Base-by-base conservation (phyloP, 2,329 filamentous ascomycete genomes). In the Kalaharituber pfeilii region DNA sequence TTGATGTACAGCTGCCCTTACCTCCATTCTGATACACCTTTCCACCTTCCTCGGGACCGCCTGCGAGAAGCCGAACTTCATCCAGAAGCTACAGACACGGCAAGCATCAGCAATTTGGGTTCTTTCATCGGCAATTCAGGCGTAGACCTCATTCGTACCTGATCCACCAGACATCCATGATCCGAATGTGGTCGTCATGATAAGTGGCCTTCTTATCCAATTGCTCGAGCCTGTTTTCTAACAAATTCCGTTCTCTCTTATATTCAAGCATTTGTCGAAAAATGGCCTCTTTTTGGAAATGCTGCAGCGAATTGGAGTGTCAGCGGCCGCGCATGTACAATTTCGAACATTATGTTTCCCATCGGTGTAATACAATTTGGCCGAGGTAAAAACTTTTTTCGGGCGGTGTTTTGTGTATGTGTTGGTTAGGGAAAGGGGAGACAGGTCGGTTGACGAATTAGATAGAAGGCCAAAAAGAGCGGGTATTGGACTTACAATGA, bases 191-290 rank as follows among this genome's bases (percentile, higher is more conserved):
- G 63, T 96, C 87, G 69, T 96, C 86, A 70, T 96, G 86, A 69
- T 91, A 80, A 59, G 78, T 75, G 27, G 84, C 79, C 65, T 80
- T 78, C 67, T 86, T 87, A 60, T 84, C 78, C 59, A 93, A 73
- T 61, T 94, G 84, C 66, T 82, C 82, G 58, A 95, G 73, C 65
- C 85, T 84, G 56, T 79, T 74, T 71, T 96, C 88, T 59, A 93
- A 73, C 39, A 83, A 84, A 55, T 77, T 75, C 67, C 87, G 88
- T 67, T 94, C 86, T 63, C 91, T 81, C 71, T 94, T 94, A 70
- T 94, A 95, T 70, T 96, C 91, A 67, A 87, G 85, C 87, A 98
- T 94, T 71, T 95, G 89, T 56, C 93, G 86, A 65, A 85, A 82
- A 67, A 98, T 94, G 60, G 91, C 91, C 72, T 94, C 91, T 72